Evolutionary conservation across 345 rosid genomes (phyloP), one percentile per base, ranked within the genome.

Genomic region (Syzygium aqueum): DNA sequence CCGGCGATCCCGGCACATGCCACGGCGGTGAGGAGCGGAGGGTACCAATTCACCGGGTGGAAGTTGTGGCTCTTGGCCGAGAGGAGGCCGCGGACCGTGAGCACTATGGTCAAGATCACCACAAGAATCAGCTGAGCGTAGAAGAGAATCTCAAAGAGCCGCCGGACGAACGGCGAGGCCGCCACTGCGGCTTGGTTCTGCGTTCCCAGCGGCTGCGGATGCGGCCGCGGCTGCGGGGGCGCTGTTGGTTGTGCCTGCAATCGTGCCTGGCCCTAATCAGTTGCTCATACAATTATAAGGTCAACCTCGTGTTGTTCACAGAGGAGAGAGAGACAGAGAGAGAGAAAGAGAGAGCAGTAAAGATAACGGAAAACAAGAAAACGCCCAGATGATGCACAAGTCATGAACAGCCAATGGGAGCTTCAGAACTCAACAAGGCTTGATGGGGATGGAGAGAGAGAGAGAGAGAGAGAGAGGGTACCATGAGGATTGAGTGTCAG

Each of bases 1-100:
- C 94, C 93, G 84, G 93, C 86, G 53, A 92, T 30, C 73, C 94
- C 98, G 3, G 93, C 92, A 43, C 87, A 90, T 9, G 92, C 96
- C 5, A 90, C 65, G 53, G 98, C 95, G 40, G 94, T 53, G 84
- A 95, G 92, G 85, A 96, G 89, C 7, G 98, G 98, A 86, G 94
- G 95, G 84, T 93, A 97, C 98, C 98, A 96, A 86, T 96, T 89
- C 92, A 77, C 92, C 28, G 94, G 96, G 50, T 90, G 92, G 90
- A 96, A 95, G 85, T 94, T 92, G 91, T 91, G 93, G 40, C 52
- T 53, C 53, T 46, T 21, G 15, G 91, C 92, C 11, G 88, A 90
- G 89, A 95, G 87, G 83, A 93, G 91, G 84, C 98, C 97, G 0
- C 95, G 93, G 87, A 94, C 87, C 19, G 94, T 91, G 88, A 97